Base-by-base conservation (phyloP, 2,329 filamentous ascomycete genomes). In the Byssoonygena ceratinophila region DNA sequence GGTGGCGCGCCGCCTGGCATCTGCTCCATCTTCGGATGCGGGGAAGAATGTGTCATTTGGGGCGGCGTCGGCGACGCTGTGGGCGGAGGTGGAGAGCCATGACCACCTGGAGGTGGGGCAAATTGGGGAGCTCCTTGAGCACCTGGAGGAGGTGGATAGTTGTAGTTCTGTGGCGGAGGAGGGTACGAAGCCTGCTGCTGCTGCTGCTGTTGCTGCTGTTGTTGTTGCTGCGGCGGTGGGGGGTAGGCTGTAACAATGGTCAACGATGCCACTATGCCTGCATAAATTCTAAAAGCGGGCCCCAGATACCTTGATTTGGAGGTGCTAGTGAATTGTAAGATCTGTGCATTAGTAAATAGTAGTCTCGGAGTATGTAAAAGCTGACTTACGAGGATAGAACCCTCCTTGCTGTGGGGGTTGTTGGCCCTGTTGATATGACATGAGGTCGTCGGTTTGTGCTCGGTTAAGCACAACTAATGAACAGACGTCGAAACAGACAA, bases 1-100 rank as follows among this genome's bases (percentile, higher is more conserved):
- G 72, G 55, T 1, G 76, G 71, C 0, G 73, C 72, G 18, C 71
- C 71, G 25, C 36, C 51, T 14, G 50, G 50, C 29, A 52, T 52
- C 22, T 47, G 44, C 18, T 40, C 43, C 20, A 46, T 40, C 22
- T 27, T 46, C 34, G 7, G 58, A 53, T 18, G 58, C 7, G 48
- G 46, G 2, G 46, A 27, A 20, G 37, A 23, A n/a, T 50, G 46
- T 4, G 3, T 51, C 18, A 55, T 43, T 14, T 63, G 61, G 3
- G 63, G 62, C 44, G 62, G 61, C 41, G 40, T 44, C n/a, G 45
- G 40, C 7, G 40, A 47, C 11, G 31, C 37, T 11, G 45, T 29
- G 1, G 31, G 32, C 5, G 57, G 25, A 46, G 56, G 55, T 46
- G 44, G 43, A 9, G 49, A 56, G 43, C 53, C 54, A 52, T 39